A percentile compares a stretch with the other conserved stretches of the same genome.
Conservation (phyloP, 2,329 filamentous ascomycete species). For the Plectosphaerella cucumerina region DNA sequence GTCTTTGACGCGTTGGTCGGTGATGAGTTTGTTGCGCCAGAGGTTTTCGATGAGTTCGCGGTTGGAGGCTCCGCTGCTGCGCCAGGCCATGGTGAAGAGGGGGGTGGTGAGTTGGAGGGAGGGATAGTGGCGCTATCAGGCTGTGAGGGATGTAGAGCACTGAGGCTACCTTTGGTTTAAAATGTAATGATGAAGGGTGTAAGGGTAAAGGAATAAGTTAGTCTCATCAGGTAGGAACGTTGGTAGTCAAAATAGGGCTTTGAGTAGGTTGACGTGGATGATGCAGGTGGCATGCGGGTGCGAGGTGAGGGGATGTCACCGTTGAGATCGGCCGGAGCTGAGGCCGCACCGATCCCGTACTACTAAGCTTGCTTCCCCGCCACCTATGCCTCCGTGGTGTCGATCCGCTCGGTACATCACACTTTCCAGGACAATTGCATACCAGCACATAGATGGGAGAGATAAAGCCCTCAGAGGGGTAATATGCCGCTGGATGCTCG, state of each 20-base stretch:
- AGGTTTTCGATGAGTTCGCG: conserved; percentile 74
- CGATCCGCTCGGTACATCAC: neutral
- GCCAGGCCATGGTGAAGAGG: conserved; percentile 74
- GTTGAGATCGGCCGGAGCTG: neutral
- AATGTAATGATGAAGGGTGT: too few relatives aligned
- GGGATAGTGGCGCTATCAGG: conserved; percentile 7
- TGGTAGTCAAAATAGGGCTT: neutral
- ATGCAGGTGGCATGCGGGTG: neutral
- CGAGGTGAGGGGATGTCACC: neutral
- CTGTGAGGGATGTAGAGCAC: neutral
- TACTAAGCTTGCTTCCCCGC: neutral
- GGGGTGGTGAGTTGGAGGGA: conserved; percentile 2
- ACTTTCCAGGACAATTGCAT: too few relatives aligned
- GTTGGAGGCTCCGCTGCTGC: conserved; percentile 73
- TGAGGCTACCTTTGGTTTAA: neutral
- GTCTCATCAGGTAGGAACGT: neutral
- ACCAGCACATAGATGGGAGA: too few relatives aligned
- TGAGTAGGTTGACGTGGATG: conserved; percentile 1
- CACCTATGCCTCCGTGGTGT: neutral
- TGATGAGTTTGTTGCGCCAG: conserved; percentile 66
- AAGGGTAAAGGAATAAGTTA: too few relatives aligned
- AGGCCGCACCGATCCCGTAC: neutral
- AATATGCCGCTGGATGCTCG: too few relatives aligned
- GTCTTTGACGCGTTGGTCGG: conserved; percentile 64
- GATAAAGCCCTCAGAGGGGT: too few relatives aligned